Conservation (phyloP, 2,329 filamentous ascomycete species). For the Ascosphaera pollenicola region DNA sequence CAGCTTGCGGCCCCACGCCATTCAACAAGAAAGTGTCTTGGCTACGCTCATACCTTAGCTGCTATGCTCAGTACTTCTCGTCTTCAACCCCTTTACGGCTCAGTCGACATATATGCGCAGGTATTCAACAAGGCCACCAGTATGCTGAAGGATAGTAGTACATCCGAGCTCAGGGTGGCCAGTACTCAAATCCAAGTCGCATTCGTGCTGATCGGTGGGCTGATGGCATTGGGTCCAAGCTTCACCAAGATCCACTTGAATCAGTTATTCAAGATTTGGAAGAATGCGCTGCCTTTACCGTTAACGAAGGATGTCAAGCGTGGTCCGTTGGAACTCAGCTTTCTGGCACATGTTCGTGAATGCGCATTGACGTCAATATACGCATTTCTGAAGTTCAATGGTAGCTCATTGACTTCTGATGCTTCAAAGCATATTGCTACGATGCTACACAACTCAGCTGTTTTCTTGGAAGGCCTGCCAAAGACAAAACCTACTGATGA, state of each 20-base stretch:
- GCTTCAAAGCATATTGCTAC: slow-evolving; percentile 78
- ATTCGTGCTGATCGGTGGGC: slow-evolving; percentile 86
- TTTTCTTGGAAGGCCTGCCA: slow-evolving; percentile 70
- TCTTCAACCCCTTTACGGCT: slow-evolving; percentile 73
- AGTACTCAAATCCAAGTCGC: slow-evolving; percentile 93
- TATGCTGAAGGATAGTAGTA: slow-evolving; percentile 75
- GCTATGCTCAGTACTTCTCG: slow-evolving; percentile 79
- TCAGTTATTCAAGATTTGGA: slow-evolving; percentile 84
- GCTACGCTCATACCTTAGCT: slow-evolving; percentile 78
- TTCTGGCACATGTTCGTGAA: slow-evolving; percentile 82
- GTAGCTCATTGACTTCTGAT: slow-evolving; percentile 73
- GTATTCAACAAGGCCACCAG: slow-evolving; percentile 82
- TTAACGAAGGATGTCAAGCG: slow-evolving; percentile 68
- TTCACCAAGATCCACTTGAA: slow-evolving; percentile 98
- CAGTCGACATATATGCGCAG: slow-evolving; percentile 82
- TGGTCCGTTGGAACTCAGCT: slow-evolving; percentile 72
- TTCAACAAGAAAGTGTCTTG: slow-evolving; percentile 63
- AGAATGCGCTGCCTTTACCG: slow-evolving; percentile 87
- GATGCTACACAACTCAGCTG: slow-evolving; percentile 87
- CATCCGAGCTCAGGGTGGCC: slow-evolving; percentile 73
- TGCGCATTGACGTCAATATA: slow-evolving; percentile 81
- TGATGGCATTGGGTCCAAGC: slow-evolving; percentile 92
- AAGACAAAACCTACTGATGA: slow-evolving; percentile 72
- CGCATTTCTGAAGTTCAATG: slow-evolving; percentile 85
- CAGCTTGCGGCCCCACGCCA: slow-evolving; percentile 54